phyloP scores from a whole-genome alignment of 805 yeast genomes.

The Saturnispora silvae region DNA sequence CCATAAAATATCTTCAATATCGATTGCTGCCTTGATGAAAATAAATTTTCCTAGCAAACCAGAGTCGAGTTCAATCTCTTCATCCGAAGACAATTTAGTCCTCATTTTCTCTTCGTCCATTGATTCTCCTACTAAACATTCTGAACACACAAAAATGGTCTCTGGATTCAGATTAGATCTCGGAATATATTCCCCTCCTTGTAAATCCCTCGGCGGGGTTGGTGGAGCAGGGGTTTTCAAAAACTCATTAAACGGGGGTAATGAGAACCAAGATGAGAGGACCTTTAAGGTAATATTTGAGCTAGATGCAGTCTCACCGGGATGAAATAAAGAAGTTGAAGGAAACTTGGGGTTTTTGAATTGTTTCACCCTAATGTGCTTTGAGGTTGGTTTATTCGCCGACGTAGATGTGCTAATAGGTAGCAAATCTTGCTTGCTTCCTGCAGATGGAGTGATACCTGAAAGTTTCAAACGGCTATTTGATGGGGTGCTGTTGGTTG shows the following conservation, averaged over 20 bases:
- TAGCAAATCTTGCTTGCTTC: background rate
- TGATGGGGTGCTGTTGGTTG: background rate
- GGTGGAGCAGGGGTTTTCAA: constrained; percentile 26
- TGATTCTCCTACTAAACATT: constrained; percentile 13
- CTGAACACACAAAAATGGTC: constrained; percentile 23
- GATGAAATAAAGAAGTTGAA: constrained; percentile 22
- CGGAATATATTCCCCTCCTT: constrained; percentile 10
- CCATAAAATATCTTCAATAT: constrained; percentile 21
- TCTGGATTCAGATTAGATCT: constrained; percentile 24
- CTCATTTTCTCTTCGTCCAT: constrained; percentile 9
- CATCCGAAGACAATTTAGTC: constrained; percentile 22
- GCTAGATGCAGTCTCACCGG: constrained; percentile 20
- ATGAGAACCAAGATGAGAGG: constrained; percentile 27
- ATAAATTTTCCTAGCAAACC: constrained; percentile 21
- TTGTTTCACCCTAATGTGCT: no score
- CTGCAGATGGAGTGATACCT: background rate
- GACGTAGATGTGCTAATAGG: no score
- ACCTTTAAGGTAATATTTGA: constrained; percentile 20
- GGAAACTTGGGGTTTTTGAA: constrained; percentile 21
- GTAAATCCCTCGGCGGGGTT: constrained; percentile 20
- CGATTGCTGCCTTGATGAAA: constrained; percentile 22
- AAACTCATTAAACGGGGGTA: constrained; percentile 28
- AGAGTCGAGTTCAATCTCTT: constrained; percentile 21
- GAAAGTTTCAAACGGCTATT: no score
- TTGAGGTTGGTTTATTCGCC: background rate